phyloP scores from a whole-genome alignment of 306 rosid genomes.

The Inga laurina region DNA sequence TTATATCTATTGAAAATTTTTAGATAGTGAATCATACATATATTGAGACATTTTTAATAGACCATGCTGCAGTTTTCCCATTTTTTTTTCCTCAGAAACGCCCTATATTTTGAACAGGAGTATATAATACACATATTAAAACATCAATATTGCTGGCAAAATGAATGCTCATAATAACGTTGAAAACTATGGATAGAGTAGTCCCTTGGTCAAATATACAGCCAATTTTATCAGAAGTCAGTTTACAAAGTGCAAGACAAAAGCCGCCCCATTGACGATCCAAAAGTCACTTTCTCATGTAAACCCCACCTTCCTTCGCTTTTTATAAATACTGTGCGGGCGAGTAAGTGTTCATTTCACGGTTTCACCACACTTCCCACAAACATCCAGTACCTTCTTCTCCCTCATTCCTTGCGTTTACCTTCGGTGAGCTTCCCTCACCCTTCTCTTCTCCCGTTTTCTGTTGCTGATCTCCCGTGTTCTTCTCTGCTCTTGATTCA shows the following conservation, averaged over 20 bases:
- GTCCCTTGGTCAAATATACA: background rate
- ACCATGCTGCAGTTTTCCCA: no score
- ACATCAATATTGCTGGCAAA: no score
- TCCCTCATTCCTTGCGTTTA: background rate
- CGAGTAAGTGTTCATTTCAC: background rate
- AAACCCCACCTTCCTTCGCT: background rate
- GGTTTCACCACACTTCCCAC: background rate
- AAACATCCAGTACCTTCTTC: background rate
- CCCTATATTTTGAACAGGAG: no score
- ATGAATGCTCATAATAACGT: no score
- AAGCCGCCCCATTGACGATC: background rate
- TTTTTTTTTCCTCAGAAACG: no score
- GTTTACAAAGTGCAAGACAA: no score
- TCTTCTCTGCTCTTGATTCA: background rate
- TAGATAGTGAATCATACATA: no score
- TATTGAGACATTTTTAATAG: no score
- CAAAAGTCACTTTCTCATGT: background rate
- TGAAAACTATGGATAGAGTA: background rate
- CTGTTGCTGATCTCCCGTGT: background rate
- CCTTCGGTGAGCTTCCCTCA: background rate
- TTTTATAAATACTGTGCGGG: background rate
- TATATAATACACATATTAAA: no score
- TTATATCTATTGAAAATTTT: no score
- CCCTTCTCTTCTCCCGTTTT: background rate
- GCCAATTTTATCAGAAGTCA: background rate